These are phyloP conservation scores for Rubia balearica DNA, from an alignment of 305 asterid genomes.

Conservation along the genomic window DNA sequence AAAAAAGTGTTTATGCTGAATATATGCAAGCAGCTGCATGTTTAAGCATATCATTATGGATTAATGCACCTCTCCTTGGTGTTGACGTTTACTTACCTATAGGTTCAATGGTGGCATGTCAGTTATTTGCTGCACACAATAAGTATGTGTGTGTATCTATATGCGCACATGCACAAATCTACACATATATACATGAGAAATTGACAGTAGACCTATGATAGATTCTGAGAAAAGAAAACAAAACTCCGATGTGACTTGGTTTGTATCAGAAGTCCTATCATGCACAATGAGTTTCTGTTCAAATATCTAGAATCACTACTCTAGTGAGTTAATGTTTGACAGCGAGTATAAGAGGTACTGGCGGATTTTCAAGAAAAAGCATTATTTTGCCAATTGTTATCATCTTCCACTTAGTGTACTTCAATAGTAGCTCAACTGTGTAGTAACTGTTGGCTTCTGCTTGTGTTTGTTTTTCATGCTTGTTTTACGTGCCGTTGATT, in stretches of 20 bases:
- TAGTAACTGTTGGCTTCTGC: neutral
- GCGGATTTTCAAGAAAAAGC: neutral
- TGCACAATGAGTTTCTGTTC: neutral
- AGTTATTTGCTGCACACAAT: neutral
- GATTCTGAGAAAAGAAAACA: neutral
- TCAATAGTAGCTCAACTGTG: neutral
- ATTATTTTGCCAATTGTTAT: neutral
- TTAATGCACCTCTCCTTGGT: neutral
- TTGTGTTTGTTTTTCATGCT: neutral
- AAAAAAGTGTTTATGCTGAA: neutral
- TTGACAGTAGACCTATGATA: neutral
- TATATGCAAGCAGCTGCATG: neutral
- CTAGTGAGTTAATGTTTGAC: neutral
- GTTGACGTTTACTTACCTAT: neutral
- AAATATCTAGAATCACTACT: neutral
- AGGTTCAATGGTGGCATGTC: neutral
- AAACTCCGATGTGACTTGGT: neutral
- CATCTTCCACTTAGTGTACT: neutral
- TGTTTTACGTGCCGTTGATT: slow-evolving; percentile 10
- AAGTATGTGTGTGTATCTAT: neutral
- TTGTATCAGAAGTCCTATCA: neutral
- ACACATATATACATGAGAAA: neutral
- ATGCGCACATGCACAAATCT: neutral
- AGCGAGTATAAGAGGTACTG: neutral
- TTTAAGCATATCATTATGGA: neutral